A percentile compares a stretch with the other conserved stretches of the same genome.
Evolutionary conservation across 73 alveolate genomes (phyloP).

Genomic region (Diophrys sp.): DNA sequence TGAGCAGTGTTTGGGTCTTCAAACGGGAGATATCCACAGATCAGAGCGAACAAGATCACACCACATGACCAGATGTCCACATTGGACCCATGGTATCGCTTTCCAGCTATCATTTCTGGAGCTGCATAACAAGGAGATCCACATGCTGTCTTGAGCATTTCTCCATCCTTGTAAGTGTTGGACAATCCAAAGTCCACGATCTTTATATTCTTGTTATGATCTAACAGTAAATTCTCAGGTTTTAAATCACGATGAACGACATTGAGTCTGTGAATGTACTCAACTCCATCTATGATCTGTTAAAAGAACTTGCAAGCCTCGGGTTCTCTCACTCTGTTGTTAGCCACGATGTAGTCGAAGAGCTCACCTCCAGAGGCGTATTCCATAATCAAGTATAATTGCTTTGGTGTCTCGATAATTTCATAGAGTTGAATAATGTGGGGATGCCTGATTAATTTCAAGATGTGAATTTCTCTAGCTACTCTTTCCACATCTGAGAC

Average conservation of each 20-base stretch:
- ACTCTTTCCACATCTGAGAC: conserved; percentile 78
- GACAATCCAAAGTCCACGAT: conserved; percentile 94
- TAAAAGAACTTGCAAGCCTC: conserved; percentile 91
- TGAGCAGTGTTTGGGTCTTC: conserved; percentile 85
- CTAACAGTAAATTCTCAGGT: conserved; percentile 93
- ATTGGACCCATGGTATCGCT: conserved; percentile 80
- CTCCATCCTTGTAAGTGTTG: conserved; percentile 83
- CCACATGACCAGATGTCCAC: conserved; percentile 97
- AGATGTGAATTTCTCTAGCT: conserved; percentile 81
- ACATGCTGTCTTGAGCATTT: conserved; percentile 89
- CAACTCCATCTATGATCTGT: conserved; percentile 88
- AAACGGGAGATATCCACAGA: conserved; percentile 95
- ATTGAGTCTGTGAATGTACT: conserved; percentile 80
- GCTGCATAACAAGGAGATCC: conserved; percentile 98
- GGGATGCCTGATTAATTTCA: conserved; percentile 79
- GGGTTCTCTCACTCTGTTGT: conserved; percentile 77
- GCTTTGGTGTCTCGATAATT: conserved; percentile 76
- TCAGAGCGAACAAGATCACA: conserved; percentile 87
- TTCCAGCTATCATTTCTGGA: conserved; percentile 97
- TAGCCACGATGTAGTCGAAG: conserved; percentile 76
- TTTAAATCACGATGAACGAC: conserved; percentile 94
- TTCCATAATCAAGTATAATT: conserved; percentile 81
- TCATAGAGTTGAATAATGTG: conserved; percentile 77
- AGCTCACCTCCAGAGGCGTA: conserved; percentile 86
- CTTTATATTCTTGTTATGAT: conserved; percentile 77